Conservation (phyloP, 2,329 filamentous ascomycete species). For the Fusarium euwallaceae region DNA sequence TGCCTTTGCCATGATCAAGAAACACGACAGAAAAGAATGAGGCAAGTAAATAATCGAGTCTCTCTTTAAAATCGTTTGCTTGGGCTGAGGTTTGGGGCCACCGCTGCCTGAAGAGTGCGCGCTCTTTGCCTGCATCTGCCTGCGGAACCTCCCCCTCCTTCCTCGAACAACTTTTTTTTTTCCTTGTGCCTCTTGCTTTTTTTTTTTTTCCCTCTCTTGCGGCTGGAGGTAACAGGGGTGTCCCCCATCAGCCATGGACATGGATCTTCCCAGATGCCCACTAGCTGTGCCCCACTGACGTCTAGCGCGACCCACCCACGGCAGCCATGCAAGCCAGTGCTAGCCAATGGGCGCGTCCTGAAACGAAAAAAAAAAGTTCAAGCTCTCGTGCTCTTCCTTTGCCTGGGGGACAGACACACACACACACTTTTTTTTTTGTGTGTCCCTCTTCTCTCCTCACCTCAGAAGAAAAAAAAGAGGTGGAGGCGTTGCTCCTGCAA, state of each 20-base stretch:
- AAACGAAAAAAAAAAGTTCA: slow-evolving; percentile 55
- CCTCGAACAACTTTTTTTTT: slow-evolving; percentile 1
- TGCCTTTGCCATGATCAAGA: background rate
- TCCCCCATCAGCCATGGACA: slow-evolving; percentile 19
- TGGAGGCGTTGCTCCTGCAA: slow-evolving; percentile 22
- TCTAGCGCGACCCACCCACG: slow-evolving; percentile 51
- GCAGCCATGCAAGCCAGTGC: slow-evolving; percentile 51
- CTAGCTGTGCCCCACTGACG: slow-evolving; percentile 44
- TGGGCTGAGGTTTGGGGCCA: slow-evolving; percentile 11
- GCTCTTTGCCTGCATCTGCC: slow-evolving; percentile 24
- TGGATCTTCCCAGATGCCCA: slow-evolving; percentile 36
- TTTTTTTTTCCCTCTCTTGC: slow-evolving; percentile 29
- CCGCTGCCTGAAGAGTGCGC: slow-evolving; percentile 32
- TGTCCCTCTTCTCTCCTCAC: slow-evolving; percentile 6
- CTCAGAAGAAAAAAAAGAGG: background rate
- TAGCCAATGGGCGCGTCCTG: slow-evolving; percentile 51
- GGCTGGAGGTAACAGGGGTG: slow-evolving; percentile 28
- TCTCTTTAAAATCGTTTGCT: background rate
- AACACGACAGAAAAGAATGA: background rate
- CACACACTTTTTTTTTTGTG: slow-evolving; percentile 4
- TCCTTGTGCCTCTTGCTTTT: slow-evolving; percentile 22
- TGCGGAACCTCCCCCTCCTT: slow-evolving; percentile 14
- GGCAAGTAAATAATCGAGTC: background rate
- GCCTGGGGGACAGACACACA: slow-evolving; percentile 12
- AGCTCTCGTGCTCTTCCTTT: slow-evolving; percentile 52